Evolutionary conservation across 192 early-diverging fungal genomes (phyloP), one percentile per base, ranked within the genome.

Genomic region (Chytriomyces hyalinus): DNA sequence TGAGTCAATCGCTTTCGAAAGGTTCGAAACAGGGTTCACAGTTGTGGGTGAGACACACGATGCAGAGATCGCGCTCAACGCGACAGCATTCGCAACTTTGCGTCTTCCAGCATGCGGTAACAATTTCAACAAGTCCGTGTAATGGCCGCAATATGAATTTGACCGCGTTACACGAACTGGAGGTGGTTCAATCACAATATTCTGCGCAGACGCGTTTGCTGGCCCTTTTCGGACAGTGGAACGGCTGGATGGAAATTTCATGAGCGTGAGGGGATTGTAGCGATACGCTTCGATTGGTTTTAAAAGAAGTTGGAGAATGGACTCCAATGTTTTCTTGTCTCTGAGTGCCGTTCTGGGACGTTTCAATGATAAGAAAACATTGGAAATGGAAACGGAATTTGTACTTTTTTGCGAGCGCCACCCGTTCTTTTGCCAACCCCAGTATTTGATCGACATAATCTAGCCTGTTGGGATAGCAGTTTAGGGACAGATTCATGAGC

Each of bases 391-490:
- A 13, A 73, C 10, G 36, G 61, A 63, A 61, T 49, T 78, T 66
- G 0, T 73, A 79, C 61, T 47, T 77, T 60, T 80, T 78, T 28
- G 80, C 79, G 26, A 74, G 68, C 45, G 83, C 75, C 9, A 93
- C 85, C 80, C 93, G 90, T 43, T 88, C 92, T 76, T 93, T 94
- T 36, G 95, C 93, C 89, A 93, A 97, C 15, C 89, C 93, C 28
- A 99, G 86, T 44, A 99, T 94, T 79, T 92, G 91, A 82, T 98
- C 96, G 4, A 97, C 92, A 63, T 95, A 93, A 49, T 91, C 92
- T 49, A 96, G 80, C 49, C 90, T 89, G 17, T 94, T 92, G 7
- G 98, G 98, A 67, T 95, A 96, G 72, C 94, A 97, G 65, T 95
- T 94, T 13, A 99, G 82, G 44, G 97, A 95, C 51, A 99, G 81